phyloP scores from a whole-genome alignment of 345 rosid genomes.

The Eucalyptus brandiana region DNA sequence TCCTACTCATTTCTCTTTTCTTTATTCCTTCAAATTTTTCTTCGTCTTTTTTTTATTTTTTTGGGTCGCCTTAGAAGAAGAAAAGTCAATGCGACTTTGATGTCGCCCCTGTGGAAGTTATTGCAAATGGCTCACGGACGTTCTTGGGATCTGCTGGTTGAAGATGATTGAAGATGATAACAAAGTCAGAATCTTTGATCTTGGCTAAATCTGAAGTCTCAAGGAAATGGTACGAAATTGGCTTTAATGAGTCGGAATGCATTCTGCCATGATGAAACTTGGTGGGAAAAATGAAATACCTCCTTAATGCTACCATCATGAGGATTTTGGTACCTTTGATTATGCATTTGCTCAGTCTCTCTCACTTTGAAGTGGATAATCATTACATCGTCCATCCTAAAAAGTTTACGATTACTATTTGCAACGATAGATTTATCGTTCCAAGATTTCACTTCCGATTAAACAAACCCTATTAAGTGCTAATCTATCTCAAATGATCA shows the following conservation, averaged over 20 bases:
- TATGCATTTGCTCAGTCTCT: not conserved
- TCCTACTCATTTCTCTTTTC: not conserved
- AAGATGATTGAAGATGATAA: not conserved
- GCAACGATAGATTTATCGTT: not conserved
- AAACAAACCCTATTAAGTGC: fast-evolving
- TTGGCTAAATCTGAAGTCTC: not conserved
- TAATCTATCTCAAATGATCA: not conserved
- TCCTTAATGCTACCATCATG: not conserved
- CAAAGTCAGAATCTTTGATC: not conserved
- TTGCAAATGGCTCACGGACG: not conserved
- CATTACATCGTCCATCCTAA: not conserved
- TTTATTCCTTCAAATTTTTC: not conserved
- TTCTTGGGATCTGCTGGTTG: not conserved
- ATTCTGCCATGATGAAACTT: fast-evolving
- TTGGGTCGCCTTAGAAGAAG: not conserved
- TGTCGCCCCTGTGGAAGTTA: not conserved
- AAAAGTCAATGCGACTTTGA: not conserved
- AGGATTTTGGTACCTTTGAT: too few relatives aligned
- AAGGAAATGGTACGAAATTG: not conserved
- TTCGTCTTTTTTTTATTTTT: not conserved
- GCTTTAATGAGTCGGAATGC: not conserved
- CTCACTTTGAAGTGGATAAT: not conserved
- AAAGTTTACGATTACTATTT: not conserved
- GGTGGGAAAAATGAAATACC: not conserved
- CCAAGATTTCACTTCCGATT: fast-evolving